These are phyloP conservation scores for Stylonectria norvegica DNA, from an alignment of 2,329 filamentous ascomycete genomes.

Conservation along the genomic window DNA sequence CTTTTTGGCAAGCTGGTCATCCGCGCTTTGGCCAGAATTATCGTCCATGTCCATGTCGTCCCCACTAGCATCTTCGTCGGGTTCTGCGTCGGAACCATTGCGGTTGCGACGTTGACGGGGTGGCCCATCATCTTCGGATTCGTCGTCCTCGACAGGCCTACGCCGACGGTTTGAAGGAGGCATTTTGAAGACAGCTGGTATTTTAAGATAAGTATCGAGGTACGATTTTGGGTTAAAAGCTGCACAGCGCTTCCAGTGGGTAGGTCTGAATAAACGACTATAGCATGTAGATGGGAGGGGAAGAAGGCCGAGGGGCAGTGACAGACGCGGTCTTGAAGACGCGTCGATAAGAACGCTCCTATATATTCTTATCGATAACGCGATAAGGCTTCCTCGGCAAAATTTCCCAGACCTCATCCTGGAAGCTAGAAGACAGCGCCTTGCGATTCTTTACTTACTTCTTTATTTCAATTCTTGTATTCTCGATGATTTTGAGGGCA, in stretches of 20 bases:
- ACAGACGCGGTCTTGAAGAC: too few species aligned
- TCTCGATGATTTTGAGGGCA: conserved; percentile 36
- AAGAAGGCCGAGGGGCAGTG: neutral
- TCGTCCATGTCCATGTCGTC: conserved; percentile 33
- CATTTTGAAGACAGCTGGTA: conserved; percentile 21
- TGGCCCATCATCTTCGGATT: conserved; percentile 31
- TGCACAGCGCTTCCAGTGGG: too few species aligned
- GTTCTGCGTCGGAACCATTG: conserved; percentile 30
- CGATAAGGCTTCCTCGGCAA: too few species aligned
- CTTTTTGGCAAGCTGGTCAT: conserved; percentile 58
- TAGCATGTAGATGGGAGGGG: too few species aligned
- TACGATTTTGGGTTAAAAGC: neutral
- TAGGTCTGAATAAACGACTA: too few species aligned
- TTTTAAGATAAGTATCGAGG: neutral
- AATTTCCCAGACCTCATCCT: conserved; percentile 18
- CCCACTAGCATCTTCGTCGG: conserved; percentile 36
- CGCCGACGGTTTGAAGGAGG: conserved; percentile 31
- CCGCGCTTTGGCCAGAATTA: conserved; percentile 36
- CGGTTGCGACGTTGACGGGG: conserved; percentile 31
- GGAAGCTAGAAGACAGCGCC: conserved; percentile 1
- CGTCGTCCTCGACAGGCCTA: conserved; percentile 31
- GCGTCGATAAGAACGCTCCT: too few species aligned
- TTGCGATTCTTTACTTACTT: conserved; percentile 10
- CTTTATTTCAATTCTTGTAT: conserved; percentile 5
- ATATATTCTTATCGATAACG: neutral